phyloP scores from a whole-genome alignment of 2,329 filamentous ascomycete genomes.

The Epichloe sylvatica region DNA sequence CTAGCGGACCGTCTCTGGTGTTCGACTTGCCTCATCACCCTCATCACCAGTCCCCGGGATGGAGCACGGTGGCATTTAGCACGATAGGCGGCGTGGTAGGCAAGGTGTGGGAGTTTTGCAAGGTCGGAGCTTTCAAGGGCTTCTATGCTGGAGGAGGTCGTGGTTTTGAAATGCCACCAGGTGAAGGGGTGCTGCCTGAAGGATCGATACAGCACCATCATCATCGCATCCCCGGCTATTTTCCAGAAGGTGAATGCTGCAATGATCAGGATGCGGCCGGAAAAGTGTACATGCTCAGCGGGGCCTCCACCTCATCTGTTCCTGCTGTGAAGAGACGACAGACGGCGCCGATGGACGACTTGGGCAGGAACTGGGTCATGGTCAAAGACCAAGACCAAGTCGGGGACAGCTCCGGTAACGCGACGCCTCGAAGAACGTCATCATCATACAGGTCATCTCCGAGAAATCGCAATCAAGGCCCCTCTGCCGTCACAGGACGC shows the following conservation, averaged over 20 bases:
- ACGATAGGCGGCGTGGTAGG: constrained; percentile 56
- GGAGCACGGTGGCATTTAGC: constrained; percentile 45
- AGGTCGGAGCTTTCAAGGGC: constrained; percentile 56
- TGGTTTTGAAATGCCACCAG: constrained; percentile 44
- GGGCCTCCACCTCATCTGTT: constrained; percentile 27
- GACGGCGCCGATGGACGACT: constrained; percentile 38
- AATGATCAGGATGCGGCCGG: constrained; percentile 8
- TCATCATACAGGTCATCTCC: constrained; percentile 12
- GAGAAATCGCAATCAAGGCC: constrained; percentile 19
- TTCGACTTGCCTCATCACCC: constrained; percentile 19
- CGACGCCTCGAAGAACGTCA: constrained; percentile 13
- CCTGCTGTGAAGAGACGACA: constrained; percentile 41
- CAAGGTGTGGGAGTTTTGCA: constrained; percentile 78
- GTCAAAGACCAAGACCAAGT: constrained; percentile 35
- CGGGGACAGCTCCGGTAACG: constrained; percentile 3
- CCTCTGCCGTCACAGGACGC: constrained; percentile 22
- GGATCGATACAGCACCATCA: constrained; percentile 7
- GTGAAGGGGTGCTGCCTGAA: constrained; percentile 14
- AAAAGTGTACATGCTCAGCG: constrained; percentile 17
- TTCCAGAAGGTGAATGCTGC: constrained; percentile 19
- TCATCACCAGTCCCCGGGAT: constrained; percentile 24
- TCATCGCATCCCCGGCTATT: constrained; percentile 15
- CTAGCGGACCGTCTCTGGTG: constrained; percentile 18
- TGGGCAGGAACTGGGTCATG: constrained; percentile 59
- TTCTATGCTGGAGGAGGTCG: constrained; percentile 77